A percentile compares a stretch with the other conserved stretches of the same genome.
phyloP scores from a whole-genome alignment of 2,329 filamentous ascomycete species.

The Stemphylium vesicarium region DNA sequence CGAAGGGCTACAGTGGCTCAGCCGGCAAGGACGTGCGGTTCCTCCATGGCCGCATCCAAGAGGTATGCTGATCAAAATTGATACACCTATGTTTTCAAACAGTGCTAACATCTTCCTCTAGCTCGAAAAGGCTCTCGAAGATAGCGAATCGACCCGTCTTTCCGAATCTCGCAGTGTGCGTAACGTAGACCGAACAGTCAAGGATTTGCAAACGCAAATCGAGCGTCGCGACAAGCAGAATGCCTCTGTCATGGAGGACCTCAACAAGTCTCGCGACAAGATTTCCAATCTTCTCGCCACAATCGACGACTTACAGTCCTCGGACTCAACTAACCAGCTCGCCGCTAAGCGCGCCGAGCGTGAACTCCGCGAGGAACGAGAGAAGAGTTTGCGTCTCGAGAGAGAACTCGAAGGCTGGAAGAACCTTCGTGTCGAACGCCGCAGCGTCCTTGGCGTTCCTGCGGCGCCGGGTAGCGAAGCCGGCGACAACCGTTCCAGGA shows the following conservation, averaged over 20 bases:
- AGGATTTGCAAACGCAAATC: constrained; percentile 90
- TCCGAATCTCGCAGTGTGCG: constrained; percentile 86
- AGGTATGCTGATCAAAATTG: constrained; percentile 65
- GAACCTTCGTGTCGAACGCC: constrained; percentile 68
- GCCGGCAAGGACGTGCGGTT: constrained; percentile 95
- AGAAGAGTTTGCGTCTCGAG: constrained; percentile 81
- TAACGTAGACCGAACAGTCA: constrained; percentile 91
- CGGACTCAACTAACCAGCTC: constrained; percentile 81
- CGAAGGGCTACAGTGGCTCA: constrained; percentile 87
- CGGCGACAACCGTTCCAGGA: constrained; percentile 50
- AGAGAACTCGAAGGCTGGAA: constrained; percentile 87
- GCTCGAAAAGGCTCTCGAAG: constrained; percentile 87
- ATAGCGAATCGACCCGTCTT: constrained; percentile 77
- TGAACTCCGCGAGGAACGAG: constrained; percentile 85
- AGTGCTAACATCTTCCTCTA: constrained; percentile 49
- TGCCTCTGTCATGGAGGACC: constrained; percentile 78
- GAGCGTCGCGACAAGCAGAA: constrained; percentile 92
- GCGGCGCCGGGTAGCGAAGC: constrained; percentile 50
- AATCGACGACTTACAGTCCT: constrained; percentile 92
- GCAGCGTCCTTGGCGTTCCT: constrained; percentile 45
- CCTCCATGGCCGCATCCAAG: constrained; percentile 90
- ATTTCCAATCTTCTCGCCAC: constrained; percentile 85
- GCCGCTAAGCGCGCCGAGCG: constrained; percentile 84
- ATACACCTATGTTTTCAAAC: neutral
- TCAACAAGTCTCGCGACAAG: constrained; percentile 86